Evolutionary conservation across 2,329 filamentous ascomycete genomes (phyloP), one percentile per base, ranked within the genome.

Genomic region (Colletotrichum orchidophilum): DNA sequence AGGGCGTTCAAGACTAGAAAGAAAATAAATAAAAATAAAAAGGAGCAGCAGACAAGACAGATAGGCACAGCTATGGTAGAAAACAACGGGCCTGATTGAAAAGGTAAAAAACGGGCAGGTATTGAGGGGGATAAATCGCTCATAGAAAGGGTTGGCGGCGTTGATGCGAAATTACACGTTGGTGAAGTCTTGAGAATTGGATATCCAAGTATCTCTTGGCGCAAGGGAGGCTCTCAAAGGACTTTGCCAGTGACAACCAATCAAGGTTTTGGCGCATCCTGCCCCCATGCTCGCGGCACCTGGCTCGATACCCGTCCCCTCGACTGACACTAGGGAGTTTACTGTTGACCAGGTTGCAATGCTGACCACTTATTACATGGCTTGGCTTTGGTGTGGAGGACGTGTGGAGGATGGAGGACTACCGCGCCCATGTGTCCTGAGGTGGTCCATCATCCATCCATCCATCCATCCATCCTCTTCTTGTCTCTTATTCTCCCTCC

Each of bases 171-270:
- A 70, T 65, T 70, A 73, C 72, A 59, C 27, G 27, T 21, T 35
- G 53, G 57, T 54, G 62, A 73, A 73, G 72, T 73, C 72, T 52
- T 64, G 55, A 35, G 67, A 66, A 54, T 61, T 62, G 53, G 66
- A 72, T 67, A 70, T 70, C 66, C 65, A 73, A 73, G 72, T 73
- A 73, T 70, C 63, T 65, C 71, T 66, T 68, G 66, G 66, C 65
- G 52, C 52, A 49, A 35, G 35, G 61, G 66, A 50, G 72, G 66
- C 70, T 72, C 65, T 50, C 42, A n/a, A 18, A 31, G 58, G 70
- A 73, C 72, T 73, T 61, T 63, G 62, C 33, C 53, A 59, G 66
- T 73, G 70, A 73, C 72, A 66, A 71, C 66, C 61, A 71, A 69
- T 66, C 57, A 63, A 73, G 54, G 72, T 73, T 69, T 70, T 73